Base-by-base conservation (phyloP, 306 rosid genomes). In the Sechiopsis laciniata region DNA sequence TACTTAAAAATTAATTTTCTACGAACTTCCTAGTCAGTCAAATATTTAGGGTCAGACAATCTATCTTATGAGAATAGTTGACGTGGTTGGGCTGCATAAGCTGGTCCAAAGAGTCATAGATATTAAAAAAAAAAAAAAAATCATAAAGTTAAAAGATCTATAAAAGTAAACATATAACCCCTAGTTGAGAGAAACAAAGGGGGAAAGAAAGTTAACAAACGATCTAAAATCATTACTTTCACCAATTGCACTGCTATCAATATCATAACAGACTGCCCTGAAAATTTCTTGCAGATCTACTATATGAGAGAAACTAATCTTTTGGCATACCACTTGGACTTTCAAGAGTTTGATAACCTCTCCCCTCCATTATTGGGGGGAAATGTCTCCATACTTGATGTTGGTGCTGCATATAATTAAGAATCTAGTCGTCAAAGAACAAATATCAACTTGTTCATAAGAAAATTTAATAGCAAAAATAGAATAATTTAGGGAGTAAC, bases 331-430 rank as follows among this genome's bases (percentile, higher is more conserved):
- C 99, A 73, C 84, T 61, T 74, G 97, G 83, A 80, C 74, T 78
- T 80, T 77, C 90, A 76, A 87, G 78, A 57, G 95, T 83, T 85
- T 88, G 97, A 83, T 95, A 88, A 55, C 95, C 91, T 2, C 76
- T 80, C 70, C 91, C 90, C 91, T 75, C 87, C 93, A 74, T 79
- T 82, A 61, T 52, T 85, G 46, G 97, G 95, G 74, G 93, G 97
- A 72, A 89, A 94, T 73, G 79, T 89, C 84, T 94, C 95, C 96
- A 91, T 42, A 61, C 78, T 91, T 53, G 95, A 91, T 72, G 74
- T 87, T 57, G 90, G 87, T 26, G 50, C 99, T 91, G 79, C 84
- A 73, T 51, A 70, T 22, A 54, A 76, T 26, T 51, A 45, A 51
- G 12, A 75, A 73, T 12, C 65, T n/a, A 46, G 17, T 58, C 42